phyloP scores from a whole-genome alignment of 2,329 filamentous ascomycete genomes.

The Aspergillus ustus region DNA sequence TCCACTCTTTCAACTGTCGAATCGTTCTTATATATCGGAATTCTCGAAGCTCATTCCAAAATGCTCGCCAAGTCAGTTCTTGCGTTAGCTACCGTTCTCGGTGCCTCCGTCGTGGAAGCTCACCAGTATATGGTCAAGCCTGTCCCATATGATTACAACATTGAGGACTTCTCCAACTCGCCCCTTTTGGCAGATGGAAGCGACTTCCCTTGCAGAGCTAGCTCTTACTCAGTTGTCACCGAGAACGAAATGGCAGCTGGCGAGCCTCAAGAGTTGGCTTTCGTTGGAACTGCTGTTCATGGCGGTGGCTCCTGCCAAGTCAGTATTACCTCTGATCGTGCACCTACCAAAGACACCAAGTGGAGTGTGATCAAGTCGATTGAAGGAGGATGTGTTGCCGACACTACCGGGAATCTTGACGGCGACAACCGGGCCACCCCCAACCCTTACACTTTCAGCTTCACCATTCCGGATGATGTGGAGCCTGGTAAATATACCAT shows the following conservation, averaged over 20 bases:
- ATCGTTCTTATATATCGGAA: slow-evolving; percentile 23
- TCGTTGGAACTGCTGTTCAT: slow-evolving; percentile 76
- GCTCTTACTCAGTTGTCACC: too few species aligned
- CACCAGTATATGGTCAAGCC: slow-evolving; percentile 79
- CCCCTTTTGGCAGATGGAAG: slow-evolving; percentile 66
- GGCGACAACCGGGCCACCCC: slow-evolving; percentile 49
- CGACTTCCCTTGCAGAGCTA: slow-evolving; percentile 89
- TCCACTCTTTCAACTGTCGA: slow-evolving; percentile 28
- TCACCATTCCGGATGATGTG: slow-evolving; percentile 72
- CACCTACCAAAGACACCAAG: slow-evolving; percentile 66
- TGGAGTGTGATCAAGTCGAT: slow-evolving; percentile 93
- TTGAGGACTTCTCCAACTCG: slow-evolving; percentile 60
- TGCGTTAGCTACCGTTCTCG: slow-evolving; percentile 53
- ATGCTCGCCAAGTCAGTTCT: slow-evolving; percentile 38
- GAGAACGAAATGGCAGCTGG: slow-evolving; percentile 65
- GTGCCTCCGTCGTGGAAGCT: slow-evolving; percentile 64
- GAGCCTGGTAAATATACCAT: slow-evolving; percentile 77
- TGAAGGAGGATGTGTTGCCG: too few species aligned
- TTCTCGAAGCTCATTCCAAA: slow-evolving; percentile 20
- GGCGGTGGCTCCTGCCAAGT: slow-evolving; percentile 94
- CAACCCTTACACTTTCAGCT: slow-evolving; percentile 66
- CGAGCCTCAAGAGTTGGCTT: slow-evolving; percentile 62
- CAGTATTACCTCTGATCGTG: slow-evolving; percentile 77
- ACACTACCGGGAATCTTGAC: too few species aligned
- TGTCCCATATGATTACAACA: slow-evolving; percentile 60